Base-by-base conservation (phyloP, 768 basidiomycete genomes). In the Panellus pusillus region DNA sequence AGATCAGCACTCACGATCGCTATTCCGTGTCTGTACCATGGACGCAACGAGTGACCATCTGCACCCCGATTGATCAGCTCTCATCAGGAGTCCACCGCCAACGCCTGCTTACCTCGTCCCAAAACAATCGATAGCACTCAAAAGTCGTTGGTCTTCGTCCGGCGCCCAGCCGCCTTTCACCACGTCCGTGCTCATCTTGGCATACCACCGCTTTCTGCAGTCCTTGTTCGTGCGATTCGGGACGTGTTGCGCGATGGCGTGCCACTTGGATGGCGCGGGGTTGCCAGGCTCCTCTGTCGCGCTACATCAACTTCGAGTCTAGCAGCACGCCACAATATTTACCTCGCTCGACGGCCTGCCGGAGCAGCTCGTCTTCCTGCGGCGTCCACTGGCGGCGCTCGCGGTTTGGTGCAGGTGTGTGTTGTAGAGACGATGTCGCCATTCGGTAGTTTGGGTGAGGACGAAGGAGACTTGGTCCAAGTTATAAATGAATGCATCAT, bases 171-270 rank as follows among this genome's bases (percentile, higher is more conserved):
- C 81, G 41, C 82, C 82, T 62, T 82, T 82, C 27, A 81, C 79
- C 20, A 82, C 80, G 64, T 80, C 79, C 13, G 80, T 78, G 52
- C 80, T 80, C 81, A 83, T 82, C 69, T 81, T 82, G 1, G 81
- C 79, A 56, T 81, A 82, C 81, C 81, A 83, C 12, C 82, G 73
- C 63, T 83, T 83, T 58, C 82, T 74, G 64, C 82, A 83, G 64
- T 83, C 82, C 61, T 83, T 83, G 72, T 83, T 83, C 18, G 79
- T 82, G 50, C 82, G 72, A 61, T 82, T 79, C 9, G 81, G 82
- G 5, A 83, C 79, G 63, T 82, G 79, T 60, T 80, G 79, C n/a
- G 81, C 78, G 49, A 83, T 82, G 31, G 79, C 79, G 66, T 81
- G 79, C 82, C 82, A 83, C 57, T 81, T 82, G 44, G 80, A 80